Base-by-base conservation (phyloP, 805 yeast species). In the Zygosaccharomyces kombuchaensis region DNA sequence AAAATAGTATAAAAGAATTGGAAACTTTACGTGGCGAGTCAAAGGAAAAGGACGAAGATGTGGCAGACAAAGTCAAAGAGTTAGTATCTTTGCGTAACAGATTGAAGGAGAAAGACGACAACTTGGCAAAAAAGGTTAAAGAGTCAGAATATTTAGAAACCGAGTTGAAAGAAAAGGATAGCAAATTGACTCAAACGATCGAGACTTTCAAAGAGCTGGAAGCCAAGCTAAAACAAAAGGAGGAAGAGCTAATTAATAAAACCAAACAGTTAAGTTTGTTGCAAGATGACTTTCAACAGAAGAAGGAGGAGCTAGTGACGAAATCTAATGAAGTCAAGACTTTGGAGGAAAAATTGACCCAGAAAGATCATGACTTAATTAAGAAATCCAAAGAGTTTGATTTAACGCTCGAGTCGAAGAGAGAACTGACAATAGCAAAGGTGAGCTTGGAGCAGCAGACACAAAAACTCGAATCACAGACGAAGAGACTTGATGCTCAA, bases 11-110 rank as follows among this genome's bases (percentile, higher is more conserved):
- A 16, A 19, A 27, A 13, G 45, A 43, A n/a, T 12, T 42, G 10
- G 34, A 38, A 14, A 13, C 13, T 16, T 21, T 40, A 23, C 34
- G 43, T 30, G 40, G 27, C 13, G 13, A 22, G 10, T 36, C 25
- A 12, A 7, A 14, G 17, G 14, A 45, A 8, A 48, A 43, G 35
- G 48, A 52, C 26, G 34, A 34, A 6, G 39, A 42, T 25, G 25
- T 38, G n/a, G 34, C 13, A 13, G 12, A 27, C 4, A 38, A 27
- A 27, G 19, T 14, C 9, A 8, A 26, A 5, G 27, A 38, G 16
- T 14, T 47, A n/a, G 35, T 42, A 8, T 27, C 21, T 9, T 19
- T 52, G 9, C 40, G 46, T 26, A 41, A 39, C 8, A 30, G 30
- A 12, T 27, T 49, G 13, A 10, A 30, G 8, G 42, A 43, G 8